Base-by-base conservation (phyloP, 2,329 filamentous ascomycete genomes). In the Coleophoma crateriformis region DNA sequence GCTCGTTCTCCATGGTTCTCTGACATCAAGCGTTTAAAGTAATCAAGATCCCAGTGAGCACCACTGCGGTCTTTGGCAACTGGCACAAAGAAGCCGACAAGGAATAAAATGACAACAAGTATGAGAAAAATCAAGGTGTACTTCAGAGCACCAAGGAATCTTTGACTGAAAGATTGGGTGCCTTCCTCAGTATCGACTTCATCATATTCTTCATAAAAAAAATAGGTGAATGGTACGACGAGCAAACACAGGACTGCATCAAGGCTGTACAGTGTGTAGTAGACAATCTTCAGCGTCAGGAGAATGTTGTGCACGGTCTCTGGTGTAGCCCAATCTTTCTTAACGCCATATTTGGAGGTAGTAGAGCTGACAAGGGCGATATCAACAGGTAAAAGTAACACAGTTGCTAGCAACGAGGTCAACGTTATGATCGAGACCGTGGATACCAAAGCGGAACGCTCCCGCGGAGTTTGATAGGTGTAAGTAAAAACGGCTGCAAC, bases 121-220 rank as follows among this genome's bases (percentile, higher is more conserved):
- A 85, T 70, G 43, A 97, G 70, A 67, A 97, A 97, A 52, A 83
- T 85, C 45, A 91, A 71, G 0, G 94, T 96, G 71, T 96, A 97
- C 70, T 95, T 96, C 65, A 88, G 74, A 4, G 94, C 90, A n/a
- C 84, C 84, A 79, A 84, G 85, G 52, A 97, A 78, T 48, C 90
- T 81, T 62, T 82, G 79, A 7, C 76, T 77, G 51, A 86, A 68
- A 2, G 87, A 86, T 65, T 91, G 85, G 32, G 81, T 82, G 33
- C 89, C 88, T 53, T 88, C 81, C 61, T 95, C 88, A 33, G 85
- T 79, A 53, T 90, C 90, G 17, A 92, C 85, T 70, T 96, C 90
- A 62, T 96, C 92, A 58, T 95, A 95, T 68, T 97, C 94, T 67
- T 99, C 94, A 63, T 95, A 94, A 83, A 87, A 96, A 67, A 99